Evolutionary conservation across 2,329 filamentous ascomycete species (phyloP).

Genomic region (Calonectria leucothoes): DNA sequence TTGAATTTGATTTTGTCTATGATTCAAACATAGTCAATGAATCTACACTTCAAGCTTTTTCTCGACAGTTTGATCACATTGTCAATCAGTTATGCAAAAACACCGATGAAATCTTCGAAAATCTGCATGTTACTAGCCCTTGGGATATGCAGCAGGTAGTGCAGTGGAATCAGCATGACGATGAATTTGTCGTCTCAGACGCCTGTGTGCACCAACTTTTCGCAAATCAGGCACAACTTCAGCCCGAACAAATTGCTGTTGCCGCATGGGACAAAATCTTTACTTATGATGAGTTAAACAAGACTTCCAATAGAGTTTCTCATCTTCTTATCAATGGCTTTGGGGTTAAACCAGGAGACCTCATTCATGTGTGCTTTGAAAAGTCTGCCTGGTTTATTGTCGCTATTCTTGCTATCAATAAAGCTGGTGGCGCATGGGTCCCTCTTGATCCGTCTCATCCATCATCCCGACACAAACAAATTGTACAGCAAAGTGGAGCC

Average conservation of each 20-base stretch:
- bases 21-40: neutral
- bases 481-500: neutral
- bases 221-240: neutral
- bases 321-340: neutral
- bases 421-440: neutral
- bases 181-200: neutral
- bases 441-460: neutral
- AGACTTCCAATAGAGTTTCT: neutral
- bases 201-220: neutral
- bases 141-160: neutral
- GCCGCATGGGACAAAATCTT: neutral
- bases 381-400: neutral
- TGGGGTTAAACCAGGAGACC: neutral
- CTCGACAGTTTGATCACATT: neutral
- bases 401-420: neutral
- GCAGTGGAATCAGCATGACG: neutral
- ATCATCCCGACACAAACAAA: neutral
- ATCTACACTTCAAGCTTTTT: neutral
- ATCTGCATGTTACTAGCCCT: neutral
- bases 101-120: neutral
- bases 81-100: neutral
- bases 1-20: neutral
- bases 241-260: neutral
- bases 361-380: neutral
- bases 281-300: neutral